Base-by-base conservation (phyloP, 2,329 filamentous ascomycete genomes). In the Neofusicoccum parvum region DNA sequence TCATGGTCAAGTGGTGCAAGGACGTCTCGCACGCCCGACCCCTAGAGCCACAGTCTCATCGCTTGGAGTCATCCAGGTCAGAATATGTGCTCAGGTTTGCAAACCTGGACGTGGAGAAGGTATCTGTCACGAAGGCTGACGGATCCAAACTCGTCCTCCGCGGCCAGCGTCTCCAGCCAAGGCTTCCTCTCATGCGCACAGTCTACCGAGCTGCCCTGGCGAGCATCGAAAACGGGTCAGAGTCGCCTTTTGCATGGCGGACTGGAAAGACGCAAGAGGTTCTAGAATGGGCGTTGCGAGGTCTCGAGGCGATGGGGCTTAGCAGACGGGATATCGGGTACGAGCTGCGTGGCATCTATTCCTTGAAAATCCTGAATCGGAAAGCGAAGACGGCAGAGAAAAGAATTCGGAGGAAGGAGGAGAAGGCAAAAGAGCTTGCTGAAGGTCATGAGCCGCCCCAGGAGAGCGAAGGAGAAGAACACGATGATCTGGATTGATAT, bases 1-100 rank as follows among this genome's bases (percentile, higher is more conserved):
- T 87, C 39, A 83, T 85, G 65, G 72, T 81, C 10, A 74, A 73
- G 41, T 87, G 85, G 80, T 83, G 81, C 62, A 41, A 62, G 15
- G 67, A 67, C 11, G 34, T 64, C 10, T n/a, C 46, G 10, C 12
- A 17, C 7, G 36, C 45, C 32, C 20, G 11, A n/a, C 41, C 50
- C 12, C 41, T 60, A 10, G 56, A 60, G 17, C n/a, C 15, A 6
- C 7, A 10, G 11, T 14, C 14, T 17, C 27, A 32, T 32, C 27
- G 27, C 6, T 32, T 32, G 27, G 27, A 32, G 27, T 7, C 27
- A 32, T 32, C 27, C 27, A 32, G 27, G 27, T 32, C 27, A 32
- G 27, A 32, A 32, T 32, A 32, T 32, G 27, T 14, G 27, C 43
- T 23, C 15, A 3, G 11, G 27, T 11, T 3, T 3, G 12, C 17